Conservation (phyloP, 1,139 yeast species). For the Suhomyces atakaporum region DNA sequence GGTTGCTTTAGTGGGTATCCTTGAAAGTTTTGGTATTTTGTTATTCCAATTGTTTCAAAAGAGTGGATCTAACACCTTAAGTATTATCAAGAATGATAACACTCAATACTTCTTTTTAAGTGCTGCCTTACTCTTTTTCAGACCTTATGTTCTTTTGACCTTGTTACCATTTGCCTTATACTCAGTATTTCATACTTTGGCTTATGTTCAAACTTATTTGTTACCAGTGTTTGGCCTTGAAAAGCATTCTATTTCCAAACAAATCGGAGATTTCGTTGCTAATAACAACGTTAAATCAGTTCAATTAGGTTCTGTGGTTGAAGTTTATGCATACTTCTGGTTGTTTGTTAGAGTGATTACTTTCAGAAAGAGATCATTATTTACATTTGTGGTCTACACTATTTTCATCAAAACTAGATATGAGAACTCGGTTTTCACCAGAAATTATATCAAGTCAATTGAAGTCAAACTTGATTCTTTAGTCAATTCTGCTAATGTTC, state of each 20-base stretch:
- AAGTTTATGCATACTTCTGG: conserved; percentile 56
- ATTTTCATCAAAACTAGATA: conserved; percentile 75
- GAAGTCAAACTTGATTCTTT: conserved; percentile 73
- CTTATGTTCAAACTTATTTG: conserved; percentile 63
- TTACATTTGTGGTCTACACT: conserved; percentile 58
- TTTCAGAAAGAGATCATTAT: conserved; percentile 66
- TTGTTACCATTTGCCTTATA: conserved; percentile 67
- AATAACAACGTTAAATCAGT: conserved; percentile 70
- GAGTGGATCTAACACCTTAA: conserved; percentile 25
- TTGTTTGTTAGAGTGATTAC: conserved; percentile 56
- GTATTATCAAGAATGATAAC: conserved; percentile 60
- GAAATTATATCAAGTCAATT: conserved; percentile 66
- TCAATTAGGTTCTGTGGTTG: conserved; percentile 70
- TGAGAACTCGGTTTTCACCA: conserved; percentile 74
- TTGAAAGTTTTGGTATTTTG: conserved; percentile 77
- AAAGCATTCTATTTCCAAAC: conserved; percentile 37
- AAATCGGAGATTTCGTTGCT: conserved; percentile 57
- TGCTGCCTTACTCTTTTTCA: conserved; percentile 55
- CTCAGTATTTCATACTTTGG: conserved; percentile 71
- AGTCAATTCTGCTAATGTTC: conserved; percentile 53
- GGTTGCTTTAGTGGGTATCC: conserved; percentile 61
- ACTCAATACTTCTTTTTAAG: conserved; percentile 65
- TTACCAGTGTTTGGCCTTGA: conserved; percentile 65
- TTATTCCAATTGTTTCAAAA: conserved; percentile 54
- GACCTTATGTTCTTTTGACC: conserved; percentile 55